Evolutionary conservation across 2,329 filamentous ascomycete species (phyloP).

Genomic region (Colletotrichum karsti): DNA sequence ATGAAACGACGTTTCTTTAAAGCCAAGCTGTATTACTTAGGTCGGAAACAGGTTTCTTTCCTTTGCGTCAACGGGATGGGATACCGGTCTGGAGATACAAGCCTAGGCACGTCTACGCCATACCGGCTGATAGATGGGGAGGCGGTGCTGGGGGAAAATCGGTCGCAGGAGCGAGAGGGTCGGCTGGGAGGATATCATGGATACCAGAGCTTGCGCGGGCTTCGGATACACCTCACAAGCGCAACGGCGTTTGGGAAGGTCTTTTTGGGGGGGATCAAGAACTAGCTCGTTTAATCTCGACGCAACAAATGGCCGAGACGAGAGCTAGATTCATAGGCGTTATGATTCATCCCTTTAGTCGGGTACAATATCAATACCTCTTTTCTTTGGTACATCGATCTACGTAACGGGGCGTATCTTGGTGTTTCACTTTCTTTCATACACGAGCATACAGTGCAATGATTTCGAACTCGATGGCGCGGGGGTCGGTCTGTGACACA

Average conservation of each 20-base stretch:
- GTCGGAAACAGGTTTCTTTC: not conserved
- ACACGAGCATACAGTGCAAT: too few species aligned
- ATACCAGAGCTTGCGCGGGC: not conserved
- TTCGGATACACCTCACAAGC: not conserved
- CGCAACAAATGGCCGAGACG: not conserved
- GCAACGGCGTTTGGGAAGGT: conserved; percentile 1
- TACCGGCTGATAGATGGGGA: not conserved
- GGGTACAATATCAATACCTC: too few species aligned
- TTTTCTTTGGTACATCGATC: too few species aligned
- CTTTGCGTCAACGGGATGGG: not conserved
- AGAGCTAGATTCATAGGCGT: not conserved
- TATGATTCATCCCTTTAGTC: not conserved
- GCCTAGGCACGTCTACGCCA: not conserved
- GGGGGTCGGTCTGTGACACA: too few species aligned
- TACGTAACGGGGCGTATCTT: too few species aligned
- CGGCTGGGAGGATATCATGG: not conserved
- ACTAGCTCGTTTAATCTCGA: not conserved
- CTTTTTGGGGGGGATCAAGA: not conserved
- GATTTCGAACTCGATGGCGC: too few species aligned
- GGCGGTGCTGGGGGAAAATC: not conserved
- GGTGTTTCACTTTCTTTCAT: too few species aligned
- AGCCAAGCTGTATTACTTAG: not conserved
- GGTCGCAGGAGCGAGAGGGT: not conserved
- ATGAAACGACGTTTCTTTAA: not conserved
- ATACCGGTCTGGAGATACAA: not conserved